Evolutionary conservation across 208 protist species (phyloP), one percentile per base, ranked within the genome.

Genomic region (Blastocrithidia nonstop): DNA sequence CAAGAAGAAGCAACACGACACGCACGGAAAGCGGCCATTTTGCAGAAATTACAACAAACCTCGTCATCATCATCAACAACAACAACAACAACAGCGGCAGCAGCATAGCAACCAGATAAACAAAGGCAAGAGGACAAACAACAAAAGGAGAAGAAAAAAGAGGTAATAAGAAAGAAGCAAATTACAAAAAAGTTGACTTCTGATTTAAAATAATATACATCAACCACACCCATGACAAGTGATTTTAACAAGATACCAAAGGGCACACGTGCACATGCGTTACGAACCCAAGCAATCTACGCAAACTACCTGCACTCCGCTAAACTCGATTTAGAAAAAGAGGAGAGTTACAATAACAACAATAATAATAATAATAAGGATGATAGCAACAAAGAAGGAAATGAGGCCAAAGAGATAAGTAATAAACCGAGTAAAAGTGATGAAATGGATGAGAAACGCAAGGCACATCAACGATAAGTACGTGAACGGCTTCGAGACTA

Each of bases 241-340:
- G 28, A 2, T 21, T 3, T 7, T 32, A 27, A 33, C 15, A 8
- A 28, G 13, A 37, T 65, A 11, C 73, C 75, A 5, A 62, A 57
- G 17, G 82, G 82, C 27, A 92, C 83, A 13, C 71, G 72, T 2
- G 69, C 75, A 1, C 77, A 92, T 45, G 78, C 83, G 7, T 58
- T 88, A 20, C 74, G 78, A 35, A 83, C 78, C 1, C 54, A 84
- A 50, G 61, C 68, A 7, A 66, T 88, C 20, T 86, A 79, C 60
- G 50, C 38, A 2, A 55, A 66, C 37, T 81, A 86, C 54, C 51
- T 85, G 15, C n/a, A 35, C 29, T 35, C 11, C 29, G 29, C 11
- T n/a, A 35, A 33, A 63, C 36, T 40, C 52, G 6, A 41, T 56
- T 2, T 46, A 52, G 33, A 57, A 64, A 13, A 52, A 54, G 27